Evolutionary conservation across 345 rosid genomes (phyloP), one percentile per base, ranked within the genome.

Genomic region (Adansonia digitata): DNA sequence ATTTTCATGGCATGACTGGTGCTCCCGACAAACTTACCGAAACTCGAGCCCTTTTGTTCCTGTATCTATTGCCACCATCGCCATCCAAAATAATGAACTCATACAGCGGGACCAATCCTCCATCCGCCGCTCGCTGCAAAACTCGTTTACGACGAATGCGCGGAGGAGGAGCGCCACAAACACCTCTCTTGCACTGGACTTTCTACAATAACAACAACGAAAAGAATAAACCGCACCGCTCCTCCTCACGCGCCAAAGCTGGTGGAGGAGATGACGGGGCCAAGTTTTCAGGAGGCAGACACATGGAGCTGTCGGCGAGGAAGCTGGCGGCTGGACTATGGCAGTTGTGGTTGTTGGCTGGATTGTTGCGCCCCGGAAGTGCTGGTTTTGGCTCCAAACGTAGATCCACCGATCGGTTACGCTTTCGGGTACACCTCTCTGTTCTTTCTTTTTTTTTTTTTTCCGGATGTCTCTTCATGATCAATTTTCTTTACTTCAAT

Each of bases 261-360:
- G 31, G n/a, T n/a, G n/a, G n/a, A n/a, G n/a, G 69, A 64, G 69
- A 64, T 40, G 49, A 39, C n/a, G n/a, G n/a, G 20, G 3, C 48
- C 69, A 64, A 37, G 0, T 64, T 39, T 64, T 39, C 48, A 2
- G 46, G 52, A 2, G 67, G 74, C 43, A 18, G 67, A 27, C 49
- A 17, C 24, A 52, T 24, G 29, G 67, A 26, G 29, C 43, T 76
- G 43, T 85, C 85, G 7, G 82, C 85, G n/a, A 78, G 87, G 76
- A 80, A 80, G 61, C 81, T 85, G 22, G 87, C 82, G 12, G 84
- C 87, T 35, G 73, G 69, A 3, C 46, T 82, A 31, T 82, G 84
- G 85, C 78, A 68, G 34, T 31, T 73, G 65, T 22, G 40, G 66
- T 42, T 69, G 55, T 57, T 53, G 29, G 14, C 73, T 2, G 70